phyloP scores from a whole-genome alignment of 257 asterid species.

The Petunia axillaris region DNA sequence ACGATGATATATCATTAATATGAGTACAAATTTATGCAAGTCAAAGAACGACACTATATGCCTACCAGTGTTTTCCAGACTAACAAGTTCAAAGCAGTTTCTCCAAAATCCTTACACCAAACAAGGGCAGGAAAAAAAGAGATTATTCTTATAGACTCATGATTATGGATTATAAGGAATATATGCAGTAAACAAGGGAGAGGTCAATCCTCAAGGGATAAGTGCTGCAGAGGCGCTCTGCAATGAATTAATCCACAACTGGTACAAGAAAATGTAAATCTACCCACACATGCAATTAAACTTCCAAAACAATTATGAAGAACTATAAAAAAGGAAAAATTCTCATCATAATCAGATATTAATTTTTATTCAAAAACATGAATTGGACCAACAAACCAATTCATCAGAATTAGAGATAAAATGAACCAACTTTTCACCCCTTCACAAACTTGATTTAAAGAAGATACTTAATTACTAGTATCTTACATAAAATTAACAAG shows the following conservation, averaged over 20 bases:
- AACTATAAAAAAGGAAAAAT: background rate
- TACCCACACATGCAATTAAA: background rate
- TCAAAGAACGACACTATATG: background rate
- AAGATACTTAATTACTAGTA: background rate
- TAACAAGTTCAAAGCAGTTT: background rate
- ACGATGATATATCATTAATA: background rate
- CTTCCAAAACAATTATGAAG: background rate
- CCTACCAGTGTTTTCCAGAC: too few species aligned
- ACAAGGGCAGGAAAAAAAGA: background rate
- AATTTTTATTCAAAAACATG: background rate
- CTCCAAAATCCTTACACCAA: background rate
- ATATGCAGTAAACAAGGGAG: too few species aligned
- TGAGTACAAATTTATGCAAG: background rate
- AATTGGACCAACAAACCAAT: background rate
- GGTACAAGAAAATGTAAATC: background rate
- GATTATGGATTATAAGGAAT: too few species aligned
- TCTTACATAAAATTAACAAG: background rate
- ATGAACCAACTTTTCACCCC: background rate
- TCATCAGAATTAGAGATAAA: background rate
- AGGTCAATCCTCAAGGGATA: too few species aligned
- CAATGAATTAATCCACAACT: too few species aligned
- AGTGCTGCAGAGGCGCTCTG: too few species aligned
- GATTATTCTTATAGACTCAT: too few species aligned
- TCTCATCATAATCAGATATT: background rate
- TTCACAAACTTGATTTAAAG: background rate